These are phyloP conservation scores for Heteromeles arbutifolia DNA, from an alignment of 306 rosid genomes.

Conservation along the genomic window DNA sequence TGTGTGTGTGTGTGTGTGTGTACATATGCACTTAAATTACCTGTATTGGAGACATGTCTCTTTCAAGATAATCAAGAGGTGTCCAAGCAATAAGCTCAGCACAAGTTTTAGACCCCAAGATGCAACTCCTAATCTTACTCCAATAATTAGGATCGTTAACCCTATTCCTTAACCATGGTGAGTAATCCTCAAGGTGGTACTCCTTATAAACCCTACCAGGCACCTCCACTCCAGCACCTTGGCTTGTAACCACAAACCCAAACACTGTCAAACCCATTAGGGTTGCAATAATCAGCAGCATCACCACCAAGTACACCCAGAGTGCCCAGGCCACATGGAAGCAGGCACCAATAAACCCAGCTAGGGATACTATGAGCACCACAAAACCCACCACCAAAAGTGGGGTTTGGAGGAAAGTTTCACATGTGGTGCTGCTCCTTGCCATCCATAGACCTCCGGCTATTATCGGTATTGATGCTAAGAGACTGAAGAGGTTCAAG, in stretches of 20 bases:
- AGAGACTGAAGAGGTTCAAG: conserved; percentile 70
- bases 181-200: conserved; percentile 51
- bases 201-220: conserved; percentile 71
- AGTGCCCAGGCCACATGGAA: conserved; percentile 91
- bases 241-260: conserved; percentile 67
- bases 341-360: conserved; percentile 95
- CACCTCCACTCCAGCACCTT: conserved; percentile 66
- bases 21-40: conserved; percentile 14
- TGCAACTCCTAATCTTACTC: conserved; percentile 61
- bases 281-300: conserved; percentile 67
- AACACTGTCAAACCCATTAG: conserved; percentile 62
- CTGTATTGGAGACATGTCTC: conserved; percentile 79
- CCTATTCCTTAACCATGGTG: conserved; percentile 73
- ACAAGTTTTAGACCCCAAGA: conserved; percentile 80
- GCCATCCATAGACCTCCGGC: conserved; percentile 96
- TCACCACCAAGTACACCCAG: conserved; percentile 73
- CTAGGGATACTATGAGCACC: conserved; percentile 66
- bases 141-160: conserved; percentile 59
- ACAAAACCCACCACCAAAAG: conserved; percentile 70
- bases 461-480: conserved; percentile 89
- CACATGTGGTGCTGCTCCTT: conserved; percentile 78
- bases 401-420: conserved; percentile 76
- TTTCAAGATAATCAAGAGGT: conserved; percentile 65
- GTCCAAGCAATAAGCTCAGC: conserved; percentile 53
- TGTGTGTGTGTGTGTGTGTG: no score